These are phyloP conservation scores for Rosellinia necatrix DNA, from an alignment of 2,329 filamentous ascomycete genomes.

Conservation along the genomic window DNA sequence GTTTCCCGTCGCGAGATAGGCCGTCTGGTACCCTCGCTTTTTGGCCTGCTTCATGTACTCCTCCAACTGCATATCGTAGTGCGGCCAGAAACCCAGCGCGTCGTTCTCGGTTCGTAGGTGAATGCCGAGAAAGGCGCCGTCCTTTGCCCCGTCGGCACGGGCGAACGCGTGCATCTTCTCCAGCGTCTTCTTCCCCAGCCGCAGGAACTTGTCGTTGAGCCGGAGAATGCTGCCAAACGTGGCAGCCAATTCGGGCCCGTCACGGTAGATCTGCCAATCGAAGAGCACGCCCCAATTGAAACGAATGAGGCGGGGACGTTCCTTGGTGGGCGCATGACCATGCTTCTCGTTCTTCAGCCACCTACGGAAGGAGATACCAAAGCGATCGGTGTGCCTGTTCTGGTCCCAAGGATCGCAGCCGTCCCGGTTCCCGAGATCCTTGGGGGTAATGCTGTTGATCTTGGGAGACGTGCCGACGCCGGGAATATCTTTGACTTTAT, in stretches of 20 bases:
- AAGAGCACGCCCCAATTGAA: slow-evolving; percentile 52
- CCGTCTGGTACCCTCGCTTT: slow-evolving; percentile 42
- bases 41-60: slow-evolving; percentile 46
- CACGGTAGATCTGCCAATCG: slow-evolving; percentile 52
- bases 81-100: slow-evolving; percentile 52
- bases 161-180: slow-evolving; percentile 44
- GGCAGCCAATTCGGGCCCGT: slow-evolving; percentile 52
- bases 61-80: slow-evolving; percentile 47
- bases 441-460: slow-evolving; percentile 48
- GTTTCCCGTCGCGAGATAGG: slow-evolving; percentile 54
- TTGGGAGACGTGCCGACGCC: slow-evolving; percentile 40
- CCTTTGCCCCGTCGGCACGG: slow-evolving; percentile 26
- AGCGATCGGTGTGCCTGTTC: slow-evolving; percentile 48
- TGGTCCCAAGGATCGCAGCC: slow-evolving; percentile 48
- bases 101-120: slow-evolving; percentile 56
- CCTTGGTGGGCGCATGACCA: slow-evolving; percentile 32
- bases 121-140: slow-evolving; percentile 45
- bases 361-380: slow-evolving; percentile 42
- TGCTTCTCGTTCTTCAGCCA: slow-evolving; percentile 41
- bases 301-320: slow-evolving; percentile 45
- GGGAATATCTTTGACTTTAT: slow-evolving; percentile 45
- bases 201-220: slow-evolving; percentile 49
- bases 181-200: slow-evolving; percentile 45
- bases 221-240: slow-evolving; percentile 50
- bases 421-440: slow-evolving; percentile 45